Conservation (phyloP, 2,329 filamentous ascomycete genomes). For the Colletotrichum cereale region DNA sequence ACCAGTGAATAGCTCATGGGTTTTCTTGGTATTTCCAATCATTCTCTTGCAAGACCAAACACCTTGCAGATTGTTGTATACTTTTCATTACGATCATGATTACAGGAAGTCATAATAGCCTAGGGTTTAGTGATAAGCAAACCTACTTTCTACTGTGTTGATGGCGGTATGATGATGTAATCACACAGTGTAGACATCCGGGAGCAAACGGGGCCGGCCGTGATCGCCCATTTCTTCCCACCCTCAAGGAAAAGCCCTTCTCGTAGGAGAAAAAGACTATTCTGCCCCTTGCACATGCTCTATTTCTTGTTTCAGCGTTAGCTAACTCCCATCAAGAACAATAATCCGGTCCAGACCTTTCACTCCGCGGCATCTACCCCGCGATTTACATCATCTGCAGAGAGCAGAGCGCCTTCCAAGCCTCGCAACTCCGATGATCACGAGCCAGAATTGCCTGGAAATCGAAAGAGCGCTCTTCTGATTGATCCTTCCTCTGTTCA, state of each 20-base stretch:
- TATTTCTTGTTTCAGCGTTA: accelerated
- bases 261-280: no score
- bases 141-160: background rate
- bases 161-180: background rate
- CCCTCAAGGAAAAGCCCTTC: background rate
- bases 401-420: background rate
- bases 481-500: background rate
- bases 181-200: background rate
- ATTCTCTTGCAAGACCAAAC: background rate
- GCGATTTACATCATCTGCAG: background rate
- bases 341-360: no score
- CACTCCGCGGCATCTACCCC: background rate
- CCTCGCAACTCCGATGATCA: background rate
- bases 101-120: background rate
- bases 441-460: background rate
- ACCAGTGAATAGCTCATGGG: background rate
- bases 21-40: background rate
- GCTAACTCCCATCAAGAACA: background rate
- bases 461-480: accelerated
- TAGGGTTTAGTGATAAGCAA: no score
- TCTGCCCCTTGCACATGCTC: accelerated
- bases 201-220: background rate
- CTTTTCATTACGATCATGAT: background rate
- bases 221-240: background rate
- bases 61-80: no score